Base-by-base conservation (phyloP, 2,329 filamentous ascomycete genomes). In the Colletotrichum sp. region DNA sequence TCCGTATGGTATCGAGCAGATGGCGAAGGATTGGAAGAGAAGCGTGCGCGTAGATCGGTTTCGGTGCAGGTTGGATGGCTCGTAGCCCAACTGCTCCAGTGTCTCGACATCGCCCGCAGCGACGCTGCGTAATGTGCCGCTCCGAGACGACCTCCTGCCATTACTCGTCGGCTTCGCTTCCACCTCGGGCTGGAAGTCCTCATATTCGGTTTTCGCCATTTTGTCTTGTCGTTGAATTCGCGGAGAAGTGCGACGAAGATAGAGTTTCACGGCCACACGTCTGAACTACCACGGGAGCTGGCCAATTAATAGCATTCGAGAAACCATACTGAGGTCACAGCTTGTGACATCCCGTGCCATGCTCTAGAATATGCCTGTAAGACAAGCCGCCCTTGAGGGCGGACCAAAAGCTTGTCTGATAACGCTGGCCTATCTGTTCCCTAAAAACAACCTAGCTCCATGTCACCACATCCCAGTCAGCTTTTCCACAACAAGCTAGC, bases 1-100 rank as follows among this genome's bases (percentile, higher is more conserved):
- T 80, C 94, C 94, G 83, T 94, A 95, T 10, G 94, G 94, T 77
- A 95, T 94, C 3, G 93, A 93, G 67, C 93, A 93, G 71, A 95
- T 89, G 79, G 95, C 93, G 81, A 95, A 95, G 74, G 92, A 93
- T 92, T 94, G 94, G 88, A 94, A 94, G 79, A 92, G 92, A 67
- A 94, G 92, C 83, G 94, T 92, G 78, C 91, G 87, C 3, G 92
- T 94, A 44, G 92, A 94, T 70, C 93, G 89, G 80, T 89, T 93
- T 75, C 93, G 90, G 59, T 88, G 84, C 75, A 94, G 84, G 83
- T 94, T 92, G 70, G 62, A 64, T 24, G 92, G 88, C 82, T 90
- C 91, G 87, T 94, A 94, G 77, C 93, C 93, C 80, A 94, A 87
- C 70, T 89, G 90, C 78, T 90, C 90, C 79, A 94, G 88, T 66